A percentile compares a stretch with the other conserved stretches of the same genome.
These are phyloP conservation scores for Apiospora saccharicola DNA, from an alignment of 2,329 filamentous ascomycete species.

Conservation along the genomic window DNA sequence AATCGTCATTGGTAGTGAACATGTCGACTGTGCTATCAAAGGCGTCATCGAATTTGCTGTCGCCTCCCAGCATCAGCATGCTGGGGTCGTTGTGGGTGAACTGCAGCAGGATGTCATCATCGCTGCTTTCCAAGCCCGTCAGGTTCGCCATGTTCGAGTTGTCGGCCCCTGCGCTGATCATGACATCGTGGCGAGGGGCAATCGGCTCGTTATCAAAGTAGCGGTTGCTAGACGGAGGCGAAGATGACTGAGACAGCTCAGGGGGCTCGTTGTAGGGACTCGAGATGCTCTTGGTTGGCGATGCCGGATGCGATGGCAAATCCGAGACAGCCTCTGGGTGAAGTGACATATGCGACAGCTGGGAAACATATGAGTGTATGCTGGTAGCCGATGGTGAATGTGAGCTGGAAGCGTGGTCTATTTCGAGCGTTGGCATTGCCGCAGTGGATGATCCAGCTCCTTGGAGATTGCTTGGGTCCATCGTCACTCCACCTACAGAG, in stretches of 20 bases:
- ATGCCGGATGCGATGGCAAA: constrained; percentile 44
- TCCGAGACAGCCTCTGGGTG: constrained; percentile 29
- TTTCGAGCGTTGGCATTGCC: constrained; percentile 46
- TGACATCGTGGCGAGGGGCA: constrained; percentile 40
- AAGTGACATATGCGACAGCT: constrained; percentile 41
- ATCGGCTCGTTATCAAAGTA: constrained; percentile 57
- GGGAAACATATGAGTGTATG: constrained; percentile 57
- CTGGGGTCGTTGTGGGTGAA: constrained; percentile 53
- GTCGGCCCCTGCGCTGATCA: constrained; percentile 44
- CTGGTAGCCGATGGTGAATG: constrained; percentile 56
- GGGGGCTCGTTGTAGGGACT: constrained; percentile 66
- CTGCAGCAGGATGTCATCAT: constrained; percentile 56
- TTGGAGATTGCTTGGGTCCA: constrained; percentile 48
- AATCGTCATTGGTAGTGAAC: constrained; percentile 59
- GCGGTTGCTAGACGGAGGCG: constrained; percentile 54
- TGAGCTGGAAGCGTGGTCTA: constrained; percentile 39
- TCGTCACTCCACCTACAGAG: constrained; percentile 45
- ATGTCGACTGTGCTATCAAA: constrained; percentile 58
- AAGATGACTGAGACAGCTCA: constrained; percentile 67
- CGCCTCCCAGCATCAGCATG: constrained; percentile 54
- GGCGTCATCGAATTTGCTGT: constrained; percentile 61
- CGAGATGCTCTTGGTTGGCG: constrained; percentile 58
- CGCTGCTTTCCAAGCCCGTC: constrained; percentile 40
- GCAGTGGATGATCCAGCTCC: constrained; percentile 46
- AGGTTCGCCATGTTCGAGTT: constrained; percentile 39